Percentiles rank a stretch among this genome's conserved stretches.
Evolutionary conservation across 2,329 filamentous ascomycete genomes (phyloP).

Genomic region (Penicillium rolfsii): DNA sequence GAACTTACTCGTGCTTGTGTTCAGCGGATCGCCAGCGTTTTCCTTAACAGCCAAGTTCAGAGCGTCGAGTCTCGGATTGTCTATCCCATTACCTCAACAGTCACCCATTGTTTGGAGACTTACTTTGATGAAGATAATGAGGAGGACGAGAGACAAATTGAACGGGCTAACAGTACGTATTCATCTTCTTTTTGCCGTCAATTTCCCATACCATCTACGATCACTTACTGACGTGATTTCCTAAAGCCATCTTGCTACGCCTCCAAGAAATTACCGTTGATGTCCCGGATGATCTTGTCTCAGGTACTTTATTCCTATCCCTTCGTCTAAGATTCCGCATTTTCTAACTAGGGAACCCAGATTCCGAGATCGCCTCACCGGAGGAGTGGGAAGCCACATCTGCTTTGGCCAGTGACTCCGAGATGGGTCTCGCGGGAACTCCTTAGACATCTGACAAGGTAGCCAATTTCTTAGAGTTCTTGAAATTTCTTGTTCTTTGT

Average conservation of each 20-base stretch:
- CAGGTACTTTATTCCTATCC: conserved; percentile 39
- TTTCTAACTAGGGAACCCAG: conserved; percentile 33
- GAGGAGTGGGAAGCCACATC: conserved; percentile 50
- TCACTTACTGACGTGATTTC: conserved; percentile 9
- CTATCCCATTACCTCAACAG: conserved; percentile 42
- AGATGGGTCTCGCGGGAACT: conserved; percentile 43
- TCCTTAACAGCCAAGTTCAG: conserved; percentile 31
- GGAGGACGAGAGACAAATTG: conserved; percentile 40
- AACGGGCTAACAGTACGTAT: conserved; percentile 41
- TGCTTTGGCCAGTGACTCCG: conserved; percentile 46
- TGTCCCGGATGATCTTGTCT: conserved; percentile 44
- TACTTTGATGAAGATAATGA: conserved; percentile 44
- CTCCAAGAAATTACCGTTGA: conserved; percentile 44
- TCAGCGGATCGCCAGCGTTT: conserved; percentile 39
- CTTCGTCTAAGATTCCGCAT: conserved; percentile 23
- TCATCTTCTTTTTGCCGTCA: background rate
- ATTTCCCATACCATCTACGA: background rate
- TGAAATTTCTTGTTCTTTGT: background rate
- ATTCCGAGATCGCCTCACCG: conserved; percentile 45
- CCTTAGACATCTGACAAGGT: conserved; percentile 29
- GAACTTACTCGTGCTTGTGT: conserved; percentile 38
- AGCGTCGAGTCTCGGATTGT: conserved; percentile 42
- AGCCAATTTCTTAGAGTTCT: background rate
- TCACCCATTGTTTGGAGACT: conserved; percentile 42
- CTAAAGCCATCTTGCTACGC: conserved; percentile 35